A percentile compares a stretch with the other conserved stretches of the same genome.
Conservation (phyloP, 2,329 filamentous ascomycete species). For the Penicillium sp. region DNA sequence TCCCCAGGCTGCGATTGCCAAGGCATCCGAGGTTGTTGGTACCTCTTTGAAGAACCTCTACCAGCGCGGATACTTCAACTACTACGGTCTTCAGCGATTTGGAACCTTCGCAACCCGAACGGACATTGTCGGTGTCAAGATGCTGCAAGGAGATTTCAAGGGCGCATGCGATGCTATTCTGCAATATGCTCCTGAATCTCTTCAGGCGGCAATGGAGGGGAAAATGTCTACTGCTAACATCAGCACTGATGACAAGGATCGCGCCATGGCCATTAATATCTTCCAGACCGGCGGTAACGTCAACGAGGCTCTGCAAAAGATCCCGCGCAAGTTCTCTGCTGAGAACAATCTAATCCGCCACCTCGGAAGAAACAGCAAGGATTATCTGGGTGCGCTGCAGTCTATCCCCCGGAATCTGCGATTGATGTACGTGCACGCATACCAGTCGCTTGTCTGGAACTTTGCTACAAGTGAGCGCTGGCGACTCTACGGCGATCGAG, state of each 20-base stretch:
- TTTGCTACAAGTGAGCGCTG: slow-evolving; percentile 76
- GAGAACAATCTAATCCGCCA: slow-evolving; percentile 78
- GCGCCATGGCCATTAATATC: slow-evolving; percentile 73
- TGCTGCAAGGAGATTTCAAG: slow-evolving; percentile 77
- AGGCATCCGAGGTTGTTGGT: slow-evolving; percentile 48
- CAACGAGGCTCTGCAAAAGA: slow-evolving; percentile 59
- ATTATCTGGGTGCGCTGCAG: slow-evolving; percentile 78
- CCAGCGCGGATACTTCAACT: slow-evolving; percentile 86
- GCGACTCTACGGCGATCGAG: slow-evolving; percentile 67
- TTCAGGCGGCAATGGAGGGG: slow-evolving; percentile 55
- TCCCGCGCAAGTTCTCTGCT: slow-evolving; percentile 79
- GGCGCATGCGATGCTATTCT: slow-evolving; percentile 77
- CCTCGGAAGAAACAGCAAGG: slow-evolving; percentile 57
- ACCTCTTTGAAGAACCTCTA: slow-evolving; percentile 65
- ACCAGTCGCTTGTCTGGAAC: slow-evolving; percentile 96
- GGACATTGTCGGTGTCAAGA: slow-evolving; percentile 77
- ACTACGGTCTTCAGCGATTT: slow-evolving; percentile 96
- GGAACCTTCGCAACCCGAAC: slow-evolving; percentile 85
- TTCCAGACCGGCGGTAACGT: slow-evolving; percentile 65
- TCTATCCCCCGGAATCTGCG: slow-evolving; percentile 77
- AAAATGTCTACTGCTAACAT: slow-evolving; percentile 47
- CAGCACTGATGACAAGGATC: slow-evolving; percentile 71
- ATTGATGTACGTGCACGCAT: slow-evolving; percentile 95
- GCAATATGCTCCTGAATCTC: slow-evolving; percentile 64
- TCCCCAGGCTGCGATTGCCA: slow-evolving; percentile 48